Base-by-base conservation (phyloP, 208 protist species). In the Leishmania tarentolae region DNA sequence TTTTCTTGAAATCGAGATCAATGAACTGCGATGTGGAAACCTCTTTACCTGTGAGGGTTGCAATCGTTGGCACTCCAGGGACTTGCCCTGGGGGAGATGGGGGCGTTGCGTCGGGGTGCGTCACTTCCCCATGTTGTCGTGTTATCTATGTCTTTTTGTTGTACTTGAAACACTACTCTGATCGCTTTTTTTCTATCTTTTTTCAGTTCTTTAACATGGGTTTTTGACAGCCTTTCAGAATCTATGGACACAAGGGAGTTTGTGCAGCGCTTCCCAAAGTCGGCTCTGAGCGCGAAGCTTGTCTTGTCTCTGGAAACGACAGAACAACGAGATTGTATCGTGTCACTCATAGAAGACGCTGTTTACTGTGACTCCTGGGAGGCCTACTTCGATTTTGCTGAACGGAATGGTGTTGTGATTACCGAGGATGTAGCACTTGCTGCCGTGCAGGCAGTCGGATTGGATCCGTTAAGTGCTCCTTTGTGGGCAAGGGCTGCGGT, bases 301-400 rank as follows among this genome's bases (percentile, higher is more conserved):
- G 81, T 95, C 28, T 80, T 78, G 59, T n/a, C 82, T 57, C 85
- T 97, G 37, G 86, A 88, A 5, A 80, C 76, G n/a, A 83, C 86
- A 3, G 83, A 93, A 80, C 90, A 94, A 72, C 74, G 86, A 15
- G 80, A 90, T 61, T 80, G 86, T 13, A 72, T 95, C 75, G 70
- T 79, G 11, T 86, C 75, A 53, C 88, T 97, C 53, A 92, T 97
- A 31, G 87, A 92, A 17, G 82, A 89, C 74, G 88, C 94, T 3
- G 91, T 91, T 4, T 96, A 90, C 82, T 91, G 86, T 68, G 94
- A 97, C 70, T 88, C 94, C 9, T 97, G 94, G 92, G 86, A 94
- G 47, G 82, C 83, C 0, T 97, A 96, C 79, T 95, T 97, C 82
- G 82, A 77, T 6, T 96, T 91, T 74, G 87, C 88, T 19, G 83